A percentile compares a stretch with the other conserved stretches of the same genome.
Evolutionary conservation across 2,329 filamentous ascomycete genomes (phyloP).

Genomic region (Rhinocladiella mackenziei): DNA sequence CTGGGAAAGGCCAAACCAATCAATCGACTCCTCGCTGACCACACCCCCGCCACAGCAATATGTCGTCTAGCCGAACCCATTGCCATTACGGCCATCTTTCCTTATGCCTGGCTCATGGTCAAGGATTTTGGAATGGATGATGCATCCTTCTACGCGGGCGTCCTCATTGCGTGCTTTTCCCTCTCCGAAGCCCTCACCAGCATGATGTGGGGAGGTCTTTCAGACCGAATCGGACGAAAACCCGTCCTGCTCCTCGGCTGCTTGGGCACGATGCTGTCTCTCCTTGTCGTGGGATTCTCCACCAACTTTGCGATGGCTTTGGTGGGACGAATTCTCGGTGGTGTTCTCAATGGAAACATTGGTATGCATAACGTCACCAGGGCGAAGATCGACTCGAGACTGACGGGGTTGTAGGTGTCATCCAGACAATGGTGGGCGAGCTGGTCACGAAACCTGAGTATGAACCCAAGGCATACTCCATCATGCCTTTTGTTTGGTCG

Average conservation of each 20-base stretch:
- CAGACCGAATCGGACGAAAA: slow-evolving; percentile 78
- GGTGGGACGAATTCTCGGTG: slow-evolving; percentile 69
- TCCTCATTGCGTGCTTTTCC: slow-evolving; percentile 82
- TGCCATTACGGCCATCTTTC: slow-evolving; percentile 87
- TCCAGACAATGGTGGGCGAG: slow-evolving; percentile 90
- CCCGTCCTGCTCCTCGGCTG: slow-evolving; percentile 79
- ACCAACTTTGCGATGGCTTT: slow-evolving; percentile 81
- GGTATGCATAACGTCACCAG: slow-evolving; percentile 13
- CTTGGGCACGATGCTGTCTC: slow-evolving; percentile 73
- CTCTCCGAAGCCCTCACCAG: slow-evolving; percentile 77
- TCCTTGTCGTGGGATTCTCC: slow-evolving; percentile 78
- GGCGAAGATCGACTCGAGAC: not conserved
- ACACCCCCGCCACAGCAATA: slow-evolving; percentile 73
- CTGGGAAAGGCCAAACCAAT: too few species aligned
- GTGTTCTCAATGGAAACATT: slow-evolving; percentile 85
- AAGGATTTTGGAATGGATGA: slow-evolving; percentile 69
- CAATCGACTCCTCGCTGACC: too few species aligned
- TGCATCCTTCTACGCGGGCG: slow-evolving; percentile 82
- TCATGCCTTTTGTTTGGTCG: slow-evolving; percentile 94
- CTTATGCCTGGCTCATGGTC: slow-evolving; percentile 82
- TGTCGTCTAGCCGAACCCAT: slow-evolving; percentile 90
- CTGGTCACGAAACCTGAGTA: slow-evolving; percentile 78
- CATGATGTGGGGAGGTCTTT: slow-evolving; percentile 82
- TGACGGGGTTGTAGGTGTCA: slow-evolving; percentile 56
- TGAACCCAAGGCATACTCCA: slow-evolving; percentile 79